Conservation (phyloP, 352 stramenopile genomes). For the Globisporangium paroecandrum region DNA sequence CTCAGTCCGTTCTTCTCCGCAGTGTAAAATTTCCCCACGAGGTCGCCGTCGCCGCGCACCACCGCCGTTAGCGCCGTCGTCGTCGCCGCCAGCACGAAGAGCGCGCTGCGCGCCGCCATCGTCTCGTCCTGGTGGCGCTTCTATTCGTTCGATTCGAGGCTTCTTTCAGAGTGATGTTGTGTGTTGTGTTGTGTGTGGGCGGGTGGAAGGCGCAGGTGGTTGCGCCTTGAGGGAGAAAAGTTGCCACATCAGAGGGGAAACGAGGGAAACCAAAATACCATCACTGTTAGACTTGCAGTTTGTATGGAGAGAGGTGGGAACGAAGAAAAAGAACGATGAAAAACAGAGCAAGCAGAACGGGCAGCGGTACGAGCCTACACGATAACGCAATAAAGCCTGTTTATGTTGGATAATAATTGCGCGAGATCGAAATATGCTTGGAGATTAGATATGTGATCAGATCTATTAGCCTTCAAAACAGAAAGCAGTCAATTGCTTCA, state of each 20-base stretch:
- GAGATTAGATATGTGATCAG: neutral
- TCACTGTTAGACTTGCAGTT: neutral
- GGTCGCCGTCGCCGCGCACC: conserved; percentile 26
- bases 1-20: conserved; percentile 25
- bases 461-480: neutral
- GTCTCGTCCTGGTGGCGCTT: neutral
- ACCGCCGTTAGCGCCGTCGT: neutral
- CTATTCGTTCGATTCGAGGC: conserved; percentile 1
- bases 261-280: neutral
- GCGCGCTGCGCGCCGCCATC: conserved; percentile 8
- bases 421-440: neutral
- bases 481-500: neutral
- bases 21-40: conserved; percentile 53
- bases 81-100: conserved; percentile 6
- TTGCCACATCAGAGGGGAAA: neutral
- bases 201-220: neutral
- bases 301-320: neutral
- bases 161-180: conserved; percentile 2
- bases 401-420: neutral
- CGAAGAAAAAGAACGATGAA: neutral
- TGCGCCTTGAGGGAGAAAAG: neutral
- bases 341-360: no score
- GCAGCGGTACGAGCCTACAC: neutral
- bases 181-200: neutral
- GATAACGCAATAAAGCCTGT: neutral